Evolutionary conservation across 2,329 filamentous ascomycete genomes (phyloP).

Genomic region (Fusarium sp.): DNA sequence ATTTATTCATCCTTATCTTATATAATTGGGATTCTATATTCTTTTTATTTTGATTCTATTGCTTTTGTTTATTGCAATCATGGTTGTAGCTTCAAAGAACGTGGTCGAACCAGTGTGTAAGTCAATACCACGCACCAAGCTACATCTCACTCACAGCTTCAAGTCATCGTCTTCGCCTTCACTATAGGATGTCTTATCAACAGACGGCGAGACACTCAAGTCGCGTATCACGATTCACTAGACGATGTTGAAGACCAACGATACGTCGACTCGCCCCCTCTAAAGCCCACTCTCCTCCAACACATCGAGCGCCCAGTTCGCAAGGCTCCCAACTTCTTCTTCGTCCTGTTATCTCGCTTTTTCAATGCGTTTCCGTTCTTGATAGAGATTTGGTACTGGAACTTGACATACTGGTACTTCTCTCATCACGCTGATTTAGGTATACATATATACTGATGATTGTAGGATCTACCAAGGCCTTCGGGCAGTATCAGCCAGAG

Average conservation of each 20-base stretch:
- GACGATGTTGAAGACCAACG: conserved; percentile 31
- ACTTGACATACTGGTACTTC: conserved; percentile 46
- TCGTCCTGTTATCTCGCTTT: conserved; percentile 42
- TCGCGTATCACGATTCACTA: not conserved
- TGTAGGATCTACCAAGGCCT: conserved; percentile 53
- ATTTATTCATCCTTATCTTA: not conserved
- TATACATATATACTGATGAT: not conserved
- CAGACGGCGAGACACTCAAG: conserved; percentile 13
- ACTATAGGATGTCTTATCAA: conserved; percentile 40
- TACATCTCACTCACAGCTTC: not conserved
- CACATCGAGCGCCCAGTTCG: conserved; percentile 12
- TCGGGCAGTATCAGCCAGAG: conserved; percentile 52
- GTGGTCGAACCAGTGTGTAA: conserved; percentile 28
- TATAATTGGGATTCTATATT: not conserved
- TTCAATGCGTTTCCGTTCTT: conserved; percentile 45
- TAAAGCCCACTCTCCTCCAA: conserved; percentile 30
- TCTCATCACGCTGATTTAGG: not conserved
- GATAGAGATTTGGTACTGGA: conserved; percentile 50
- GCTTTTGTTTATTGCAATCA: not conserved
- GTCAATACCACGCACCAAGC: not conserved
- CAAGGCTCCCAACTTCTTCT: conserved; percentile 37
- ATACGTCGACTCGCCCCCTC: conserved; percentile 30
- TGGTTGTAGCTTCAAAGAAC: conserved; percentile 7
- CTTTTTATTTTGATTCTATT: not conserved
- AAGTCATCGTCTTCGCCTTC: conserved; percentile 36